Evolutionary conservation across 108 stramenopile genomes (phyloP), one percentile per base, ranked within the genome.

Genomic region (Phaeodactylum tricornutum): DNA sequence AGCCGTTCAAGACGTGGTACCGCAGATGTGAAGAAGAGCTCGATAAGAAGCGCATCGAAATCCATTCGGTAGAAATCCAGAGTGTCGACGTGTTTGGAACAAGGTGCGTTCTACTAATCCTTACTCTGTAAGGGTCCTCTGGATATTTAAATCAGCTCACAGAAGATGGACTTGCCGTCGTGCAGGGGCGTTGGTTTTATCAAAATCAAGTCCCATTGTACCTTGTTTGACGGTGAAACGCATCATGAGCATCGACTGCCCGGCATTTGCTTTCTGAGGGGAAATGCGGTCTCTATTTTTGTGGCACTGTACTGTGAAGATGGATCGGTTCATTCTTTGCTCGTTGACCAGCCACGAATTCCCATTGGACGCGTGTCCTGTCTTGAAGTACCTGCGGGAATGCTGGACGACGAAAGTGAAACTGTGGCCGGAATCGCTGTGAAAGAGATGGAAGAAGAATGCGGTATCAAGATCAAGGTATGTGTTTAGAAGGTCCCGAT

Each of bases 271-370:
- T 47, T 69, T 17, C 48, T 69, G 33, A 22, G 67, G 11, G 67
- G 67, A 4, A 40, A 37, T 32, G 55, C 67, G 5, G 67, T 69
- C 2, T 35, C 61, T 1, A 58, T 69, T 47, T 30, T 69, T 3
- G 67, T 69, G 6, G 53, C 46, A 16, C 47, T 69, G 11, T 28
- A 51, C 26, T 62, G 67, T 35, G 9, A 34, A 34, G 7, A 17
- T 31, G 31, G 45, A 12, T 17, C 47, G n/a, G 50, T 47, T 1
- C 51, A 62, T 27, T 58, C 61, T 1, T 24, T 69, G 25, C 39
- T 69, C 29, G 67, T 69, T 2, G 67, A 69, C 22, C 67, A 69
- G 33, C 61, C 67, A 16, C 54, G 67, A 4, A 34, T 69, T n/a
- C 61, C 67, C 2, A 51, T 69, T 47, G 67, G 61, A 3, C 43